Conservation (phyloP, 108 stramenopile species). For the Nannochloropsis oceanica region DNA sequence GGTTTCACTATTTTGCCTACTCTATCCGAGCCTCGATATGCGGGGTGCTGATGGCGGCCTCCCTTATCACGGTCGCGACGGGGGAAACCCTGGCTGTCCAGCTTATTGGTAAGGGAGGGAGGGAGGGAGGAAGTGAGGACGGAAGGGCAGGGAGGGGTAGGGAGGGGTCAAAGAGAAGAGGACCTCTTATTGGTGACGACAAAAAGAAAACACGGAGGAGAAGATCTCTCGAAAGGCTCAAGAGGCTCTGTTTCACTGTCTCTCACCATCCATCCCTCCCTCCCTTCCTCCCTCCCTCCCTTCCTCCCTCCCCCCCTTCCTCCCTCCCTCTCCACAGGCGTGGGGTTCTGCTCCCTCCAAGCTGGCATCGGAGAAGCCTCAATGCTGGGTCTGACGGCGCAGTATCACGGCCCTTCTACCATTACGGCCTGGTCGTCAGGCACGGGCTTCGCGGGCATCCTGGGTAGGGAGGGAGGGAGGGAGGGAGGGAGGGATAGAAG, state of each 20-base stretch:
- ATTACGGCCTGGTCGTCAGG: conserved; percentile 44
- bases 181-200: neutral
- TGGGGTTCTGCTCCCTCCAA: conserved; percentile 50
- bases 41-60: conserved; percentile 8
- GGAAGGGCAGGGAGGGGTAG: no score
- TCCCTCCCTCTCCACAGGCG: conserved; percentile 40
- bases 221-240: neutral
- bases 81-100: neutral
- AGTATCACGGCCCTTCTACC: conserved; percentile 16
- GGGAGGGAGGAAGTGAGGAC: no score
- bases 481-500: neutral
- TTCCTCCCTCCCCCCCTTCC: neutral
- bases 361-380: conserved; percentile 67
- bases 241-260: neutral
- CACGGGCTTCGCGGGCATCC: conserved; percentile 44
- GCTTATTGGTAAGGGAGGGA: neutral
- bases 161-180: neutral
- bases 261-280: neutral
- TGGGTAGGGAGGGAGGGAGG: conserved; percentile 15
- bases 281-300: conserved; percentile 15
- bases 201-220: neutral
- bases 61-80: neutral
- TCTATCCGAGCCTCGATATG: conserved; percentile 7
- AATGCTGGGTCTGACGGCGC: conserved; percentile 52
- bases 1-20: conserved; percentile 31